Conservation (phyloP, 2,329 filamentous ascomycete genomes). For the Verticillium nubilum region DNA sequence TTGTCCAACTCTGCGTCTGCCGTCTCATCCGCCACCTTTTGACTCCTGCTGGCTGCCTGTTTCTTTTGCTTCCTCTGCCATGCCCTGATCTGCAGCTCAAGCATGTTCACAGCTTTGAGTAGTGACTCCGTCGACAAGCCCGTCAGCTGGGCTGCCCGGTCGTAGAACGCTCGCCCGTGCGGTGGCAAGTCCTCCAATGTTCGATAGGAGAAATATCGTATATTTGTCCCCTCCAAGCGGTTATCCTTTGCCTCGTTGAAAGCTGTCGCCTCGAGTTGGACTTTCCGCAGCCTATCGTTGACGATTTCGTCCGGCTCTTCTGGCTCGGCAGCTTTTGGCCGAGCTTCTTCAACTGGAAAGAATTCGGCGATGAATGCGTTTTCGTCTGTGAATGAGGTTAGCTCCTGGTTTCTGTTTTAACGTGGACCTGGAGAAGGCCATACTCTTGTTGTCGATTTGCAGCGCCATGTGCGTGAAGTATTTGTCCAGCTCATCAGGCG, state of each 20-base stretch:
- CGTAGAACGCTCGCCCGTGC: constrained; percentile 24
- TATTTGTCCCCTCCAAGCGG: neutral
- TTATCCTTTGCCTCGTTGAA: neutral
- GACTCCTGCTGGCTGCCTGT: neutral
- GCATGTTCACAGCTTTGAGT: constrained; percentile 30
- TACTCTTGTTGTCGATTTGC: constrained; percentile 26
- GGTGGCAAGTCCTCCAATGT: constrained; percentile 24
- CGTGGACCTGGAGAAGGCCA: neutral
- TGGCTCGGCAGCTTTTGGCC: constrained; percentile 8
- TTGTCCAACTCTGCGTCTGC: neutral
- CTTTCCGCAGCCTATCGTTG: constrained; percentile 10
- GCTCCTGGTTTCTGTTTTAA: constrained; percentile 21
- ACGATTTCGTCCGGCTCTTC: constrained; percentile 20
- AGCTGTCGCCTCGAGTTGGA: neutral
- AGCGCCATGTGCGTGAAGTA: constrained; percentile 49
- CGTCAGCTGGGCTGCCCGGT: constrained; percentile 23
- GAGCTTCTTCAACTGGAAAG: constrained; percentile 25
- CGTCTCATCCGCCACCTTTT: neutral
- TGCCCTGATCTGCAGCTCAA: constrained; percentile 26
- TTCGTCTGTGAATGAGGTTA: constrained; percentile 7
- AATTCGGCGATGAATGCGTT: constrained; percentile 18
- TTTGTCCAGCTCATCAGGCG: constrained; percentile 53
- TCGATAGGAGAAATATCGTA: constrained; percentile 15
- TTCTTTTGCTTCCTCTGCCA: constrained; percentile 22
- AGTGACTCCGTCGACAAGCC: constrained; percentile 27